Base-by-base conservation (phyloP, 495 filamentous ascomycete genomes). In the Zalerion maritima region DNA sequence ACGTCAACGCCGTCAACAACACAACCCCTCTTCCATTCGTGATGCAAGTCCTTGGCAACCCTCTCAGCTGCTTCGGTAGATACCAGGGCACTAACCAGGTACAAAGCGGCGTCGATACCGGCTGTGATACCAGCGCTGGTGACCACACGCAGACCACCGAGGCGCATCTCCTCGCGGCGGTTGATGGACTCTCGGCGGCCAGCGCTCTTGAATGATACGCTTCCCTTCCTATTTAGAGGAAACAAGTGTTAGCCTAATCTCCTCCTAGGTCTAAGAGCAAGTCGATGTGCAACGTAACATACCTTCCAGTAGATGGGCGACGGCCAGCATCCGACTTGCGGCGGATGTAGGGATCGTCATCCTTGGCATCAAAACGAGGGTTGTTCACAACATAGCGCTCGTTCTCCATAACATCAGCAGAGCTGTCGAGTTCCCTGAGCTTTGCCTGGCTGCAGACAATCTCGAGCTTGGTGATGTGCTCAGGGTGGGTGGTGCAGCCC, bases 311-410 rank as follows among this genome's bases (percentile, higher is more conserved):
- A 12, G 67, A 68, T n/a, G 71, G 64, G 31, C 70, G 62, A 21
- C 69, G 49, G 21, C 57, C 64, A 37, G 64, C 69, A 22, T 73
- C 66, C 27, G 59, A 58, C 67, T 76, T 78, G 54, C 62, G 66
- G 21, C 75, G 60, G 39, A 81, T 69, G 47, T 78, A 82, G 8
- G 76, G 76, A 21, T 78, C 73, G 44, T 78, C 70, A 37, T 78
- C 71, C 32, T 74, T 75, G 21, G 81, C 58, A 34, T 82, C 76
- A 49, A 80, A 82, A 31, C 76, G 72, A 24, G 77, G 64, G 49
- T 82, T 82, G 56, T 82, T 82, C 43, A 85, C 78, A 6, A 85
- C 69, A 39, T 82, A 84, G 40, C 80, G 64, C 45, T 78, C 74
- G 30, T 66, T 57, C 36, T 84, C 77, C 35, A 83, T 60, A 23